Base-by-base conservation (phyloP, 2,329 filamentous ascomycete species). In the Arthrobotrys iridis region DNA sequence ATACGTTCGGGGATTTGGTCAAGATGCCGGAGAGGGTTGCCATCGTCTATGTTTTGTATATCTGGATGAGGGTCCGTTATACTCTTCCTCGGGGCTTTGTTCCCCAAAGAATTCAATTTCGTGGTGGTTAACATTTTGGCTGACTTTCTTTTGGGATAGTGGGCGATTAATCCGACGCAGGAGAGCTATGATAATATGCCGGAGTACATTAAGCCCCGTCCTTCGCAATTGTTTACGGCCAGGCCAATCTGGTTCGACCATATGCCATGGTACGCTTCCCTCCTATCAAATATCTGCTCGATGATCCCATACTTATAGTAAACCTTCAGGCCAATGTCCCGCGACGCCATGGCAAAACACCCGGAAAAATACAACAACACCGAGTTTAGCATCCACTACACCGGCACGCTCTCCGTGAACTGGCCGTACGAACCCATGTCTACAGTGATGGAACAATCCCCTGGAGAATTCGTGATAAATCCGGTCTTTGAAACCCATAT, bases 211-310 rank as follows among this genome's bases (percentile, higher is more conserved):
- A 86, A 86, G 0, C 93, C 93, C 0, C 84, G 86, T 0, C 85
- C 87, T 0, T 86, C 86, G 4, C 93, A 96, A 80, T 82, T 92
- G 13, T 85, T 87, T 64, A 86, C 83, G 0, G 83, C 88, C 0
- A 93, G 97, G 81, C 90, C 93, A 0, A 87, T 88, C 0, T 97
- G 93, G 93, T 86, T 93, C 30, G 93, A 96, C 80, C 88, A 94
- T 80, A 77, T 96, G 2, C 91, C 92, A 0, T 97, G 91, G 84
- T 75, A 64, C 13, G 63, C 37, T 26, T 18, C 10, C 22, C 33
- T 24, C 11, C 20, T 92, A 92, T 0, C 84, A 83, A 20, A 91
- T 95, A 87, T n/a, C n/a, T n/a, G 89, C 93, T 26, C 90, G 93
- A 72, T 84, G 84, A 20, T 83, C 93, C 41, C 84, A 89, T 22